A percentile compares a stretch with the other conserved stretches of the same genome.
Evolutionary conservation across 2,329 filamentous ascomycete species (phyloP).

Genomic region (Verticillium tricorpus): DNA sequence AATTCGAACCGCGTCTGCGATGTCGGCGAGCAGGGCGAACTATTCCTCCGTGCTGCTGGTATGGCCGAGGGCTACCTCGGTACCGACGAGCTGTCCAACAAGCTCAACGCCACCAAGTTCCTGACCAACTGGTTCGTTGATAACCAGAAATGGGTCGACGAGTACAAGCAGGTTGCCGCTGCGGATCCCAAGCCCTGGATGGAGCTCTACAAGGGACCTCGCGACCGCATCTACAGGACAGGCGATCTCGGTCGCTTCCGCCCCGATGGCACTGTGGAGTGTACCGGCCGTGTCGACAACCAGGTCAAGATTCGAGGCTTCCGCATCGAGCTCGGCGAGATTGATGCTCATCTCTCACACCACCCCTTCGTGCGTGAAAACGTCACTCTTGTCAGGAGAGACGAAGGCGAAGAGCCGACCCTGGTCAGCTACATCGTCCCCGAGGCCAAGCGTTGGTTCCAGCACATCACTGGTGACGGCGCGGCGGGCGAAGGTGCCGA

Average conservation of each 20-base stretch:
- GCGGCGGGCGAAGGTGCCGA: constrained; percentile 7
- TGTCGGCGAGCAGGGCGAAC: constrained; percentile 78
- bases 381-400: constrained; percentile 77
- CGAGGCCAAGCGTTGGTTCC: constrained; percentile 36
- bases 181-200: constrained; percentile 63
- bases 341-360: constrained; percentile 75
- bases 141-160: constrained; percentile 61
- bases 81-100: constrained; percentile 49
- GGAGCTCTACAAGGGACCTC: constrained; percentile 71
- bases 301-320: constrained; percentile 97
- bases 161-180: constrained; percentile 43
- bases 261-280: constrained; percentile 67
- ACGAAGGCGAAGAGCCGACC: constrained; percentile 79
- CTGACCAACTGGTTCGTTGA: constrained; percentile 83
- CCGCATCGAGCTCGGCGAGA: constrained; percentile 90
- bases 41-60: constrained; percentile 77
- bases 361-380: constrained; percentile 77
- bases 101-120: constrained; percentile 71
- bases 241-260: constrained; percentile 81
- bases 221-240: constrained; percentile 81
- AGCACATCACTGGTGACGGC: not conserved
- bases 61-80: constrained; percentile 77
- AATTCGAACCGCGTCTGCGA: constrained; percentile 64
- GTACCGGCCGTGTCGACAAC: constrained; percentile 74
- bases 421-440: constrained; percentile 90